phyloP scores from a whole-genome alignment of 495 filamentous ascomycete genomes.

The Staphylotrichum longicolle region DNA sequence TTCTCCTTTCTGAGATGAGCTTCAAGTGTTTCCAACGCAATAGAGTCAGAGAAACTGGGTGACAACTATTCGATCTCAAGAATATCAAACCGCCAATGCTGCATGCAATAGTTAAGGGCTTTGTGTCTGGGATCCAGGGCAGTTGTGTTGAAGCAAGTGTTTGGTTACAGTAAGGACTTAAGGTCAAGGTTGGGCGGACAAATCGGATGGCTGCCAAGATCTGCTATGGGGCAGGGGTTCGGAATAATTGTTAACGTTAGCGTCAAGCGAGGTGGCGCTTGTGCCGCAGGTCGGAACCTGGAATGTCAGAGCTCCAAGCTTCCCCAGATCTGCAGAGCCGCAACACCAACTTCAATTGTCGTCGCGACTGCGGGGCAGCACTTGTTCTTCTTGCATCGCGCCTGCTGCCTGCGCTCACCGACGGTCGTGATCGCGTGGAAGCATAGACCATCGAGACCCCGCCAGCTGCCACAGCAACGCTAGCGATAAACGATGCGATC shows the following conservation, averaged over 20 bases:
- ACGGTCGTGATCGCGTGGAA: not conserved
- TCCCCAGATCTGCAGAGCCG: constrained; percentile 21
- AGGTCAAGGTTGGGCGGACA: no score
- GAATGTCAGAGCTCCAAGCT: constrained; percentile 18
- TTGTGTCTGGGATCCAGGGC: no score
- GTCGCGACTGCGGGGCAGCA: constrained; percentile 4
- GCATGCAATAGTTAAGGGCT: no score
- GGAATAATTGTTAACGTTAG: not conserved
- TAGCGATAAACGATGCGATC: constrained; percentile 20
- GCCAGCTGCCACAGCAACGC: constrained; percentile 5
- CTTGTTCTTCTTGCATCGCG: not conserved
- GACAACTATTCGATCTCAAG: no score
- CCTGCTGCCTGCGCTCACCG: not conserved
- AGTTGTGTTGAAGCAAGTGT: no score
- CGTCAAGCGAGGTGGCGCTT: not conserved
- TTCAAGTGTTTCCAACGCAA: no score
- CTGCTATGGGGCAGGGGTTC: not conserved
- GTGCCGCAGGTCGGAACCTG: not conserved
- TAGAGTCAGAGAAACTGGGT: no score
- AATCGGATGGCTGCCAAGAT: not conserved
- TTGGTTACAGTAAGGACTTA: no score
- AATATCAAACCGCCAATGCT: no score
- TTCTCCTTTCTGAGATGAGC: no score
- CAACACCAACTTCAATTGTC: constrained; percentile 16
- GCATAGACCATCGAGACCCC: not conserved